Percentiles rank a stretch among this genome's conserved stretches.
These are phyloP conservation scores for Penstemon barbatus DNA, from an alignment of 257 asterid genomes.

Conservation along the genomic window DNA sequence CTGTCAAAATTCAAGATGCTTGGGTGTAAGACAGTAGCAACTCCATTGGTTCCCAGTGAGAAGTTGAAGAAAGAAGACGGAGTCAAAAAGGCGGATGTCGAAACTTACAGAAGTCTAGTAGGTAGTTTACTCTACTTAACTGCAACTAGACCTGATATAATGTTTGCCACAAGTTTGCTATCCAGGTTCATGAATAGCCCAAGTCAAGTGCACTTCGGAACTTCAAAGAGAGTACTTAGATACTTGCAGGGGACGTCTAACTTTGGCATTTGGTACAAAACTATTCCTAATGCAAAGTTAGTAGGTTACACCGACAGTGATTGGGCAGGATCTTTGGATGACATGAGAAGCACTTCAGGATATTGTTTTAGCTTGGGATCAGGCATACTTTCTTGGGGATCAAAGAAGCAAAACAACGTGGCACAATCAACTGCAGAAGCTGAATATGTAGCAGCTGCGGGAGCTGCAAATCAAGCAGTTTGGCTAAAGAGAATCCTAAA, in stretches of 20 bases:
- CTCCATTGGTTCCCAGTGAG: too few relatives aligned
- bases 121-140: neutral
- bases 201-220: too few relatives aligned
- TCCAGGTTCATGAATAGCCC: neutral
- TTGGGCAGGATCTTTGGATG: constrained; percentile 6
- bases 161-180: neutral
- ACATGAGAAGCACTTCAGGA: neutral
- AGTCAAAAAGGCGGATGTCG: too few relatives aligned
- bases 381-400: neutral
- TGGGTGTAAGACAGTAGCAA: neutral
- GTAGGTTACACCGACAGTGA: neutral
- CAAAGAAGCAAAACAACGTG: neutral
- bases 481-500: neutral
- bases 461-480: constrained; percentile 8
- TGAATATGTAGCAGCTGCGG: neutral
- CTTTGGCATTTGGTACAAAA: neutral
- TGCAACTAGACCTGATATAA: neutral
- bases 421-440: constrained; percentile 3
- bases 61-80: too few relatives aligned
- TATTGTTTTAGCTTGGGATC: neutral
- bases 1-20: constrained; percentile 5
- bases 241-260: too few relatives aligned
- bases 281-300: neutral
- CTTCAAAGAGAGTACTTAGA: too few relatives aligned
- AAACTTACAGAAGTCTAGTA: neutral